These are phyloP conservation scores for Porcisia hertigi DNA, from an alignment of 208 protist species.

Conservation along the genomic window DNA sequence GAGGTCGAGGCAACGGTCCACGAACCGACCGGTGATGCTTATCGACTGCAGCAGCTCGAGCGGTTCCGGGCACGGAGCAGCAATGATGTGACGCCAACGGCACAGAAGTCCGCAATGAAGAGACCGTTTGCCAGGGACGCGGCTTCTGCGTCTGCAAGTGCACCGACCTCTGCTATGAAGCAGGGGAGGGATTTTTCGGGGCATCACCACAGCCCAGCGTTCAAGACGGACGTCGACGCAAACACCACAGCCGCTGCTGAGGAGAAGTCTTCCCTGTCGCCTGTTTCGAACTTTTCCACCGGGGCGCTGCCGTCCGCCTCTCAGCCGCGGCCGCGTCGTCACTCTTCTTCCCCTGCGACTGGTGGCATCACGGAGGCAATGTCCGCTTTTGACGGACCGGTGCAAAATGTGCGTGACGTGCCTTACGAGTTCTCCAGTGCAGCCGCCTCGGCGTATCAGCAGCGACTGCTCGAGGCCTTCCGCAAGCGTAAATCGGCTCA, in stretches of 20 bases:
- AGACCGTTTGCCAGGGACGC: too few species aligned
- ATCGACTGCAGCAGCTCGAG: constrained; percentile 70
- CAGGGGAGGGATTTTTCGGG: background rate
- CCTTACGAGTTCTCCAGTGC: constrained; percentile 74
- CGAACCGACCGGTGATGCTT: constrained; percentile 70
- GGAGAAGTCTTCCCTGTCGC: background rate
- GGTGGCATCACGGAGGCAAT: constrained; percentile 20
- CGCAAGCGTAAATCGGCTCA: constrained; percentile 37
- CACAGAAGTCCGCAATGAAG: background rate
- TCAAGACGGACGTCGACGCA: background rate
- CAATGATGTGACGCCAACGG: constrained; percentile 1
- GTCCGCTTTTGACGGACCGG: constrained; percentile 21
- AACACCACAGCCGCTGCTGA: background rate
- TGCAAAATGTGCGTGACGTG: constrained; percentile 38
- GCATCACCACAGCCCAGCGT: background rate
- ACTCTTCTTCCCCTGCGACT: constrained; percentile 6
- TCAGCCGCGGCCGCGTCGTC: constrained; percentile 8
- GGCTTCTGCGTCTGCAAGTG: background rate
- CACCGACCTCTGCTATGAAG: background rate
- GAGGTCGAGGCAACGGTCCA: constrained; percentile 64
- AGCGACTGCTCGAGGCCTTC: constrained; percentile 78
- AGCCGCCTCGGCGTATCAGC: constrained; percentile 82
- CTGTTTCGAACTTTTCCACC: background rate
- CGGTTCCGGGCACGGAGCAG: constrained; percentile 34
- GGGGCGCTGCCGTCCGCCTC: background rate